These are phyloP conservation scores for Lyophyllum shimeji DNA, from an alignment of 768 basidiomycete species.

Conservation along the genomic window DNA sequence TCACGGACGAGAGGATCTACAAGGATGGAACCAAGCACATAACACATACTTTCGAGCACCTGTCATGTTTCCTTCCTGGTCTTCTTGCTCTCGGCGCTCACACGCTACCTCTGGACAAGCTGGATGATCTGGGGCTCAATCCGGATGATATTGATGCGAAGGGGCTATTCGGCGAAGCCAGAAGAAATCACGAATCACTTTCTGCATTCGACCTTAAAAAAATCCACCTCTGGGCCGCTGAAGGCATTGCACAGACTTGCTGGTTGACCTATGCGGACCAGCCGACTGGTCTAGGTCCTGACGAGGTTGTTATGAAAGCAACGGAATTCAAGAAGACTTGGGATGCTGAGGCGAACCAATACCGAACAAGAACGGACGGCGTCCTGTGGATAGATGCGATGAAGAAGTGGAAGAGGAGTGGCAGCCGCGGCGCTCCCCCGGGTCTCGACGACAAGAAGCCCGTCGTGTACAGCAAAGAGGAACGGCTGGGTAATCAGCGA, in stretches of 20 bases:
- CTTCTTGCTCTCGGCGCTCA: conserved; percentile 70
- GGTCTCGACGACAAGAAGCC: conserved; percentile 48
- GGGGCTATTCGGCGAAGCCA: conserved; percentile 32
- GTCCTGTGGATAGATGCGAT: conserved; percentile 50
- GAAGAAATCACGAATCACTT: conserved; percentile 34
- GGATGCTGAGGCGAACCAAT: conserved; percentile 17
- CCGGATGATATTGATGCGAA: conserved; percentile 40
- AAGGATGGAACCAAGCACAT: conserved; percentile 30
- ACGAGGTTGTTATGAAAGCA: conserved; percentile 47
- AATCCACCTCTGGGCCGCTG: conserved; percentile 74
- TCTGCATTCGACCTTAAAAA: conserved; percentile 52
- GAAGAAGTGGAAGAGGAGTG: conserved; percentile 45
- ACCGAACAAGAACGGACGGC: conserved; percentile 19
- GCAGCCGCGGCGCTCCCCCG: conserved; percentile 48
- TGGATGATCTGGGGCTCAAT: conserved; percentile 48
- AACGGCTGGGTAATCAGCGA: conserved; percentile 22
- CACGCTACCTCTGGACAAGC: conserved; percentile 55
- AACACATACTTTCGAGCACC: conserved; percentile 63
- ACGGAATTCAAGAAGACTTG: conserved; percentile 16
- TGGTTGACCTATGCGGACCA: conserved; percentile 73
- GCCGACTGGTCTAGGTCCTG: conserved; percentile 67
- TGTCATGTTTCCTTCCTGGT: conserved; percentile 79
- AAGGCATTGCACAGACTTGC: conserved; percentile 72
- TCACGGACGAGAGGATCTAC: conserved; percentile 48
- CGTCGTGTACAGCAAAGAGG: conserved; percentile 32